Base-by-base conservation (phyloP, 163 green algal genomes). In the Scenedesmus sp. region DNA sequence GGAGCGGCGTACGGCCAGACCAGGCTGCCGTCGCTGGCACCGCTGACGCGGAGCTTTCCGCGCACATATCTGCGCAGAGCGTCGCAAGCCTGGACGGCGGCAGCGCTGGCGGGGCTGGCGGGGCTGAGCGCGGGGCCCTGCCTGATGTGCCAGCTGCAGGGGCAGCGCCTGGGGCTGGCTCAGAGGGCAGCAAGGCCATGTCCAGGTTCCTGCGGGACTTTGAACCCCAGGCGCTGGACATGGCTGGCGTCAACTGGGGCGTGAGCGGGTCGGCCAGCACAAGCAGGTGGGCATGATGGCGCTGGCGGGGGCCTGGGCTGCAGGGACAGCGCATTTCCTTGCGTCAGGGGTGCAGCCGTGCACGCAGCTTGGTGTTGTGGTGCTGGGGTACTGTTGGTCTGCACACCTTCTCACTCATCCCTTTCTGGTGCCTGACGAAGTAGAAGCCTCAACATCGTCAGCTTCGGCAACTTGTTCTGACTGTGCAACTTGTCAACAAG, bases 151-250 rank as follows among this genome's bases (percentile, higher is more conserved):
- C 68, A 70, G 65, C 65, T 59, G 65, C 85, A 83, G 83, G 30
- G 51, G 5, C 26, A 51, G n/a, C n/a, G 37, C 12, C 35, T 43
- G 12, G 3, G 3, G 59, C 16, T 42, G 42, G 73, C n/a, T 49
- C 78, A 56, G 40, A 59, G 10, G 78, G 49, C 9, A 43, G 12
- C 51, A 61, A 40, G 42, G 76, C 22, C 22, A 20, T 61, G 42
- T 35, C 79, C 20, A 84, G 20, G 65, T 89, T 89, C 22, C n/a
- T 89, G 65, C 42, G 85, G 44, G 65, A 83, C 30, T 89, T 89
- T 89, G 85, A 89, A 44, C 68, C 68, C 12, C 49, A 76, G 65
- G 30, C 65, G 65, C 65, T 76, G 65, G 65, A 76, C 65, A 26
- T 76, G 65, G 30, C 30, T 26, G 7, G 65, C 65, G 4, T 76